Percentiles rank a stretch among this genome's conserved stretches.
phyloP scores from a whole-genome alignment of 352 stramenopile genomes.

The Plasmopara muralis region DNA sequence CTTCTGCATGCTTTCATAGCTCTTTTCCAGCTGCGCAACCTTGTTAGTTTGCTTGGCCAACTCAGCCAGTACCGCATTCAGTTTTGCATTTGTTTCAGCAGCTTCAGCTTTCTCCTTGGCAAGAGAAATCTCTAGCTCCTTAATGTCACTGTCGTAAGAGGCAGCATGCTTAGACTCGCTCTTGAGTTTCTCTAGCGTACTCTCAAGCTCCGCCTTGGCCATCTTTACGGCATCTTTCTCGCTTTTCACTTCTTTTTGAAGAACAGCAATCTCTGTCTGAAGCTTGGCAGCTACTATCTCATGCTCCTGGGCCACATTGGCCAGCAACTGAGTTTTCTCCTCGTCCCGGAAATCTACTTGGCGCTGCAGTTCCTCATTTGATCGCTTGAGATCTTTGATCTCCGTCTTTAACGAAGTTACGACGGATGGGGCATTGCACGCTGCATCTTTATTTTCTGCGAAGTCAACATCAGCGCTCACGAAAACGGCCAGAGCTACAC shows the following conservation, averaged over 20 bases:
- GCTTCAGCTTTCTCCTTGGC: conserved; percentile 10
- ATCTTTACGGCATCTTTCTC: conserved; percentile 13
- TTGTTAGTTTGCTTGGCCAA: conserved; percentile 28
- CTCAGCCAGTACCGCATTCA: conserved; percentile 29
- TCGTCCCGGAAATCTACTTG: conserved; percentile 31
- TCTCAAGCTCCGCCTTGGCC: conserved; percentile 16
- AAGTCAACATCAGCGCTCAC: conserved; percentile 20
- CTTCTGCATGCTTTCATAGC: conserved; percentile 30
- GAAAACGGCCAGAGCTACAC: conserved; percentile 29
- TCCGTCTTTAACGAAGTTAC: conserved; percentile 40
- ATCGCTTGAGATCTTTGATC: conserved; percentile 33
- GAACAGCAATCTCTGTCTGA: conserved; percentile 16
- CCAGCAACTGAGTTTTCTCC: conserved; percentile 33
- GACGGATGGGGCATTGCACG: conserved; percentile 32
- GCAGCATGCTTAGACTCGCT: conserved; percentile 3
- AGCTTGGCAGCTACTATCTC: conserved; percentile 24
- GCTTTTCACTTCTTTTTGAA: conserved; percentile 10
- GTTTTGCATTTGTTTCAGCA: conserved; percentile 21
- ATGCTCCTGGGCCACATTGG: conserved; percentile 33
- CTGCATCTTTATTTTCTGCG: conserved; percentile 9
- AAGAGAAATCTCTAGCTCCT: conserved; percentile 25
- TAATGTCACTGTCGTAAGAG: conserved; percentile 5
- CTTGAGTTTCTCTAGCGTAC: conserved; percentile 13
- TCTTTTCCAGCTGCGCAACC: conserved; percentile 22
- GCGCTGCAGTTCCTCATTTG: conserved; percentile 33